Conservation (phyloP, 345 rosid genomes). For the Citrus medica region DNA sequence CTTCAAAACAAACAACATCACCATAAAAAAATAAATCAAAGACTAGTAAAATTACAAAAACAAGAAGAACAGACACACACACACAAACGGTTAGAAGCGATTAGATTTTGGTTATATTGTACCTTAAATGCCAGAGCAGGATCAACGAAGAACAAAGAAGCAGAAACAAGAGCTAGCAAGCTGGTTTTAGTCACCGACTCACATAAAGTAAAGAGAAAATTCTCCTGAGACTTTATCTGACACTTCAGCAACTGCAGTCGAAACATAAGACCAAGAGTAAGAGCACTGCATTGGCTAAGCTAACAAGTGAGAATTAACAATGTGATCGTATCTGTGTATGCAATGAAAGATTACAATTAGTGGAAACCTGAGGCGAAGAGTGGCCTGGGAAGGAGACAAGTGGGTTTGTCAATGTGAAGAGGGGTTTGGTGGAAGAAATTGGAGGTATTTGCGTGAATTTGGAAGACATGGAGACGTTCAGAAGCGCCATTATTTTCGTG, state of each 20-base stretch:
- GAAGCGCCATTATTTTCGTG: conserved; percentile 38
- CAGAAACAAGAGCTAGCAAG: conserved; percentile 59
- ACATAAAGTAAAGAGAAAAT: conserved; percentile 27
- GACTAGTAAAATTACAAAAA: not conserved
- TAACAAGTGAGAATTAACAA: not conserved
- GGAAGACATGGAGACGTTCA: conserved; percentile 40
- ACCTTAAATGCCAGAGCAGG: conserved; percentile 90
- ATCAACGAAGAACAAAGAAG: conserved; percentile 63
- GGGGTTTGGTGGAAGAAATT: conserved; percentile 11
- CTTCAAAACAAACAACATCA: conserved; percentile 34
- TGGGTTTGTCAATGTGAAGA: conserved; percentile 14
- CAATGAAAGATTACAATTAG: not conserved
- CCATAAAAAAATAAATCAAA: not conserved
- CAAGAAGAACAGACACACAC: not conserved
- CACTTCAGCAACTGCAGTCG: conserved; percentile 20
- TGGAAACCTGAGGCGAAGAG: conserved; percentile 21
- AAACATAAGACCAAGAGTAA: not conserved
- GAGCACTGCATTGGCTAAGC: not conserved
- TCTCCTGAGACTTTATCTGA: conserved; percentile 16
- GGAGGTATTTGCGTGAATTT: conserved; percentile 33
- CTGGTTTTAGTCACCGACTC: conserved; percentile 45
- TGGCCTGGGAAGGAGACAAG: conserved; percentile 13
- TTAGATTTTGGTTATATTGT: not conserved
- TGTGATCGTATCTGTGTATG: not conserved
- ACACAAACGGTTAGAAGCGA: not conserved